These are phyloP conservation scores for Hemileccinum rubropunctum DNA, from an alignment of 768 basidiomycete species.

Conservation along the genomic window DNA sequence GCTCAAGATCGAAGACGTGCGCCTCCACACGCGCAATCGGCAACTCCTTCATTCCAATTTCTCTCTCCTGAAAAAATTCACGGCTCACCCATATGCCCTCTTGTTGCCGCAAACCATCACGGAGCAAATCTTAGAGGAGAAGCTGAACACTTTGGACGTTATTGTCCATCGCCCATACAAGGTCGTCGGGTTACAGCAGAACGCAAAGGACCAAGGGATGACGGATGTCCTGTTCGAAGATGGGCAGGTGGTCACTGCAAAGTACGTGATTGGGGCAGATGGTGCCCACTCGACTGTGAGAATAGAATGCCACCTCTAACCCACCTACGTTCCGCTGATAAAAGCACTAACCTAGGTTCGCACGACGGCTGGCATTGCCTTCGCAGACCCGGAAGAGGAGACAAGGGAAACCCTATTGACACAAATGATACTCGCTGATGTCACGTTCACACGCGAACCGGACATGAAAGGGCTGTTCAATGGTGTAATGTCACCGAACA, in stretches of 20 bases:
- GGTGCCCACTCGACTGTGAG: conserved; percentile 43
- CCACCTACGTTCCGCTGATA: neutral
- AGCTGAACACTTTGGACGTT: conserved; percentile 30
- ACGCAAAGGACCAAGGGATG: conserved; percentile 23
- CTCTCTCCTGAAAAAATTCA: conserved; percentile 35
- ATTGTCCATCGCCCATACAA: conserved; percentile 36
- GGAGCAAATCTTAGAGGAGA: conserved; percentile 38
- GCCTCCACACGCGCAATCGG: conserved; percentile 29
- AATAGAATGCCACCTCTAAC: neutral
- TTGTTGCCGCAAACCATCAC: conserved; percentile 39
- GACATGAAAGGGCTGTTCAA: conserved; percentile 10
- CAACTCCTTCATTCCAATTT: conserved; percentile 33
- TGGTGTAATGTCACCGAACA: conserved; percentile 26
- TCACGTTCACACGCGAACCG: conserved; percentile 28
- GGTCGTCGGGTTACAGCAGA: conserved; percentile 34
- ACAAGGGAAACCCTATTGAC: conserved; percentile 9
- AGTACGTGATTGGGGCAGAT: conserved; percentile 49
- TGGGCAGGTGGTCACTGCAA: conserved; percentile 37
- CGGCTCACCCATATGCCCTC: conserved; percentile 40
- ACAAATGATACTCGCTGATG: conserved; percentile 36
- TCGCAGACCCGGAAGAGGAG: conserved; percentile 39
- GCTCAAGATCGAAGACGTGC: neutral
- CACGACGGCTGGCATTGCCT: conserved; percentile 27
- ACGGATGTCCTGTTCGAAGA: conserved; percentile 43
- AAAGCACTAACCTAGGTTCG: conserved; percentile 35